phyloP scores from a whole-genome alignment of 257 asterid genomes.

The Thymus quinquecostatus region DNA sequence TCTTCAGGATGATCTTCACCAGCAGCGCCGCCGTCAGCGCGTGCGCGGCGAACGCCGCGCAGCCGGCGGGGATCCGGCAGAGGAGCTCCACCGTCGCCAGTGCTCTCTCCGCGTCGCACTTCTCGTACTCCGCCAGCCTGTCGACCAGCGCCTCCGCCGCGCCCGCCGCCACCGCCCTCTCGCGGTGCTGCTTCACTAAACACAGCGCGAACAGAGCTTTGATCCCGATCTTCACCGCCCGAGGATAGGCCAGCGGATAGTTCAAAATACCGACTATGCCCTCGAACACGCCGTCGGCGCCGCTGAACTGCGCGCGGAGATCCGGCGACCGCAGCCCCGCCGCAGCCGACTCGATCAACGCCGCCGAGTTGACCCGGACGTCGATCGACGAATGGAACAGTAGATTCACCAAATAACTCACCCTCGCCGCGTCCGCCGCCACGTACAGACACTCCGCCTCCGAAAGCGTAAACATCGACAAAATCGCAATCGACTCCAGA shows the following conservation, averaged over 20 bases:
- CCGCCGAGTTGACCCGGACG: slow-evolving; percentile 89
- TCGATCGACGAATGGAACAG: slow-evolving; percentile 83
- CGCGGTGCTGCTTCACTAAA: slow-evolving; percentile 81
- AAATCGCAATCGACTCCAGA: slow-evolving; percentile 68
- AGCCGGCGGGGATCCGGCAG: slow-evolving; percentile 76
- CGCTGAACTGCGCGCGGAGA: slow-evolving; percentile 66
- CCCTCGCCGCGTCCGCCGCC: slow-evolving; percentile 62
- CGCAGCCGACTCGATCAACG: slow-evolving; percentile 65
- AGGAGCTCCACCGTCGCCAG: slow-evolving; percentile 94
- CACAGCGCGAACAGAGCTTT: slow-evolving; percentile 91
- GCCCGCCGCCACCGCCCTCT: slow-evolving; percentile 79
- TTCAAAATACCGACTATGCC: slow-evolving; percentile 72
- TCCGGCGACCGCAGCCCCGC: slow-evolving; percentile 83
- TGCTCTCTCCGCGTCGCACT: slow-evolving; percentile 93
- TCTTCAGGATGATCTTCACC: slow-evolving; percentile 69
- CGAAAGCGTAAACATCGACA: slow-evolving; percentile 63
- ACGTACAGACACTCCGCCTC: slow-evolving; percentile 71
- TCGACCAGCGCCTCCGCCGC: slow-evolving; percentile 73
- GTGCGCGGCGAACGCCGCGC: slow-evolving; percentile 72
- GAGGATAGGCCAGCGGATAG: slow-evolving; percentile 62
- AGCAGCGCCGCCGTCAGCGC: slow-evolving; percentile 83
- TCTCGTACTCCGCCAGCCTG: slow-evolving; percentile 69
- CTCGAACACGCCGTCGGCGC: slow-evolving; percentile 68
- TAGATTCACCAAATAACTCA: slow-evolving; percentile 61
- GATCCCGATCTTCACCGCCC: slow-evolving; percentile 79